phyloP scores from a whole-genome alignment of 2,329 filamentous ascomycete species.

The Xylogone sp. region DNA sequence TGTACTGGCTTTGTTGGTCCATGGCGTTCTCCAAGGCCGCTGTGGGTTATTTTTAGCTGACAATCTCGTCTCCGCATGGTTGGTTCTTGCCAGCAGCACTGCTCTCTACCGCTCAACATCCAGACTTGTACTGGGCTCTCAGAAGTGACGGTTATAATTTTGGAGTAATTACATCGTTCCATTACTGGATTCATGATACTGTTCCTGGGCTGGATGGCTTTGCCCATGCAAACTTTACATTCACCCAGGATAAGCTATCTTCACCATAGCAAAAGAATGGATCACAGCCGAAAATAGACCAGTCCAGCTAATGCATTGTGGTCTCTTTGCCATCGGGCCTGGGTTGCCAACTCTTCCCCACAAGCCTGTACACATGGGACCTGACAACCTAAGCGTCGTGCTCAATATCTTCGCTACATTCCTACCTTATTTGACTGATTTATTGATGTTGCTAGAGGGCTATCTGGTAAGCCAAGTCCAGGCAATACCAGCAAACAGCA shows the following conservation, averaged over 20 bases:
- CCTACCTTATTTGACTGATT: background rate
- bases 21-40: slow-evolving; percentile 32
- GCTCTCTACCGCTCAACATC: too few relatives aligned
- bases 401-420: slow-evolving; percentile 17
- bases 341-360: slow-evolving; percentile 1
- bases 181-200: slow-evolving; percentile 21
- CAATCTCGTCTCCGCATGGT: slow-evolving; percentile 38
- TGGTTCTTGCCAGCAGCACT: slow-evolving; percentile 45
- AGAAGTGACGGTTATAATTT: slow-evolving; percentile 31
- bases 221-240: slow-evolving; percentile 18
- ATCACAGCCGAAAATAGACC: background rate
- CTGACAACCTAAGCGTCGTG: background rate
- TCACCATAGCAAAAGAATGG: slow-evolving; percentile 15
- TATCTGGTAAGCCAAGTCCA: slow-evolving; percentile 44
- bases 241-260: slow-evolving; percentile 27
- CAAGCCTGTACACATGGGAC: slow-evolving; percentile 1
- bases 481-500: slow-evolving; percentile 27
- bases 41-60: slow-evolving; percentile 42
- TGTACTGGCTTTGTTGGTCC: slow-evolving; percentile 33
- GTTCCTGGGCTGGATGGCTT: slow-evolving; percentile 4
- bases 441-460: slow-evolving; percentile 46
- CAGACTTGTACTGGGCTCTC: slow-evolving; percentile 45
- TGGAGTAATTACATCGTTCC: slow-evolving; percentile 38
- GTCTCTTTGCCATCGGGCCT: slow-evolving; percentile 35
- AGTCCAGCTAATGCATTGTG: slow-evolving; percentile 42